phyloP scores from a whole-genome alignment of 208 protist genomes.

The Leishmania arabica region DNA sequence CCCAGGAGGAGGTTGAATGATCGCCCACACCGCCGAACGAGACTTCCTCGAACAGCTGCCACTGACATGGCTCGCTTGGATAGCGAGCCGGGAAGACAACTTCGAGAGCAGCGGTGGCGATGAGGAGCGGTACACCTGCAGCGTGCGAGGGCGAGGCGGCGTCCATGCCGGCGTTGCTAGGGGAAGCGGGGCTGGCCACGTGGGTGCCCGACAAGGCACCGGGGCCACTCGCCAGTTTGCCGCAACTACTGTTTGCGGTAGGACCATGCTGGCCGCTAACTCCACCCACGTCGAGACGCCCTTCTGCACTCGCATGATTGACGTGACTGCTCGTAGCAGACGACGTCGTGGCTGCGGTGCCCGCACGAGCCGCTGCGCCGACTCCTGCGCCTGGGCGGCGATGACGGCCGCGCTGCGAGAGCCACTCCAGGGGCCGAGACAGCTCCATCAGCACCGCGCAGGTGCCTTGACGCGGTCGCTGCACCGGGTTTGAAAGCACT shows the following conservation, averaged over 20 bases:
- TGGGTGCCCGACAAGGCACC: constrained; percentile 2
- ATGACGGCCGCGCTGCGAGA: constrained; percentile 20
- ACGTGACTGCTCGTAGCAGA: background rate
- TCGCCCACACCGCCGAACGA: constrained; percentile 21
- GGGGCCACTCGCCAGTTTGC: background rate
- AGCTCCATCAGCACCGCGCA: constrained; percentile 32
- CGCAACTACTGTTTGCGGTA: background rate
- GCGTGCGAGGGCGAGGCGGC: background rate
- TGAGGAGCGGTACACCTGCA: constrained; percentile 12
- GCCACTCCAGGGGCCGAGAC: constrained; percentile 26
- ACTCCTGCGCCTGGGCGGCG: background rate
- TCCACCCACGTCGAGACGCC: background rate
- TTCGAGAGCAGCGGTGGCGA: constrained; percentile 35
- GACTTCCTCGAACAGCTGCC: constrained; percentile 38
- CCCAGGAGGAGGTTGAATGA: constrained; percentile 27
- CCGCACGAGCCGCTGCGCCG: background rate
- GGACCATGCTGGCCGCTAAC: background rate
- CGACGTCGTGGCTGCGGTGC: background rate
- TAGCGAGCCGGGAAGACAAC: constrained; percentile 47
- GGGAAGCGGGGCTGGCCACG: background rate
- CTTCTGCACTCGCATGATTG: background rate
- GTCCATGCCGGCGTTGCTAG: background rate
- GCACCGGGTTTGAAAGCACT: constrained; percentile 27
- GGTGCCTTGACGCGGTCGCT: constrained; percentile 29
- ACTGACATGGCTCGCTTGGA: constrained; percentile 47